Evolutionary conservation across 2,329 filamentous ascomycete species (phyloP).

Genomic region (Coccinonectria pachysandricola): DNA sequence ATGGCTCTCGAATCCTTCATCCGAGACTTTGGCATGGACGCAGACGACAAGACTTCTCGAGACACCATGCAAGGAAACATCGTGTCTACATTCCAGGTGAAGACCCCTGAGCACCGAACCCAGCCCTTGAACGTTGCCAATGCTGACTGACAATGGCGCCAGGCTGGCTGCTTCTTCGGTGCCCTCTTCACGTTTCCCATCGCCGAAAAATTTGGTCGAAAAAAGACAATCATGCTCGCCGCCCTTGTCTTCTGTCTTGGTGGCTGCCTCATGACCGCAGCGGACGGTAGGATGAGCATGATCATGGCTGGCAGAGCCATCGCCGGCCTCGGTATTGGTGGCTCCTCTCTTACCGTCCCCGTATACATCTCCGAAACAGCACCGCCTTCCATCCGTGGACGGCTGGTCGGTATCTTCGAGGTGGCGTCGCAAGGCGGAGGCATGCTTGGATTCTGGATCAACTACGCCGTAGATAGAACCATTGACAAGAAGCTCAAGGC

Average conservation of each 20-base stretch:
- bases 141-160: slow-evolving; percentile 4
- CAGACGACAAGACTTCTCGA: slow-evolving; percentile 13
- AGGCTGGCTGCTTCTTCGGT: slow-evolving; percentile 32
- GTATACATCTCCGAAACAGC: slow-evolving; percentile 33
- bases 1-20: slow-evolving; percentile 28
- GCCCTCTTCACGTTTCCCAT: slow-evolving; percentile 33
- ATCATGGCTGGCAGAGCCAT: slow-evolving; percentile 40
- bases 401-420: slow-evolving; percentile 43
- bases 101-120: too few species aligned
- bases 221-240: slow-evolving; percentile 34
- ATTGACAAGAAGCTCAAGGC: slow-evolving; percentile 21
- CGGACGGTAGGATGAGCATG: slow-evolving; percentile 23
- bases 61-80: slow-evolving; percentile 29
- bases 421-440: slow-evolving; percentile 22
- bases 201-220: slow-evolving; percentile 37
- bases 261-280: slow-evolving; percentile 24
- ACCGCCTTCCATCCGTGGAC: slow-evolving; percentile 40
- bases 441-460: slow-evolving; percentile 31
- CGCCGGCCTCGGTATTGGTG: slow-evolving; percentile 41
- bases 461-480: slow-evolving; percentile 18
- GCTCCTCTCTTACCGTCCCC: slow-evolving; percentile 36
- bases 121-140: too few species aligned
- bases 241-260: slow-evolving; percentile 30
- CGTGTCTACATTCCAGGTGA: slow-evolving; percentile 26
- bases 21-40: slow-evolving; percentile 24